Evolutionary conservation across 2,329 filamentous ascomycete genomes (phyloP).

Genomic region (Neopestalotiopsis sp.): DNA sequence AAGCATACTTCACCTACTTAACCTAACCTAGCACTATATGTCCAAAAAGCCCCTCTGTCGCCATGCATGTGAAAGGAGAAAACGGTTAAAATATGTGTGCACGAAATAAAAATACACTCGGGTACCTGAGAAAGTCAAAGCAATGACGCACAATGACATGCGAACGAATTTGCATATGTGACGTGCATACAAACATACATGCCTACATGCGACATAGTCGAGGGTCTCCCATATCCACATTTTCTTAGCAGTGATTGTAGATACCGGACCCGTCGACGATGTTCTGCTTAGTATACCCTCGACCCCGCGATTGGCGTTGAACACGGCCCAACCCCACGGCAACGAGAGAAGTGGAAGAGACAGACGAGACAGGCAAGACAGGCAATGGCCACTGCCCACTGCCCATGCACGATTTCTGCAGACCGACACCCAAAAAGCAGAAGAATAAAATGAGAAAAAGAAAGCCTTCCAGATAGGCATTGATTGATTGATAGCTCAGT

Average conservation of each 20-base stretch:
- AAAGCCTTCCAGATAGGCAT: not conserved
- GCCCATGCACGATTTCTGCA: conserved; percentile 15
- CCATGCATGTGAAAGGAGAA: not conserved
- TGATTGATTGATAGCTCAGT: not conserved
- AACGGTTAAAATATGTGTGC: not conserved
- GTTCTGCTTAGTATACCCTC: conserved; percentile 9
- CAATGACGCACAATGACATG: not conserved
- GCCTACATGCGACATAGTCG: not conserved
- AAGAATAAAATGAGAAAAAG: too few species aligned
- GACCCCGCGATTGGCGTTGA: conserved; percentile 13
- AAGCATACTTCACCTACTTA: not conserved
- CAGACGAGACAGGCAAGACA: not conserved
- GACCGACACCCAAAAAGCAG: not conserved
- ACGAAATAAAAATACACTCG: not conserved
- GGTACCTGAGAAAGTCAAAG: too few species aligned
- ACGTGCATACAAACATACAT: not conserved
- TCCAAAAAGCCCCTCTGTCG: not conserved
- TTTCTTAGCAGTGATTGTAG: not conserved
- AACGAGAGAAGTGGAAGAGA: not conserved
- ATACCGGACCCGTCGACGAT: conserved; percentile 3
- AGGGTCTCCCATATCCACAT: not conserved
- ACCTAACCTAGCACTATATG: not conserved
- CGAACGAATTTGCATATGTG: not conserved
- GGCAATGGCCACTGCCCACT: not conserved
- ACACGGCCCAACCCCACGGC: conserved; percentile 12